Evolutionary conservation across 192 early-diverging fungal genomes (phyloP).

Genomic region (Rhizoclosmatium sp.): DNA sequence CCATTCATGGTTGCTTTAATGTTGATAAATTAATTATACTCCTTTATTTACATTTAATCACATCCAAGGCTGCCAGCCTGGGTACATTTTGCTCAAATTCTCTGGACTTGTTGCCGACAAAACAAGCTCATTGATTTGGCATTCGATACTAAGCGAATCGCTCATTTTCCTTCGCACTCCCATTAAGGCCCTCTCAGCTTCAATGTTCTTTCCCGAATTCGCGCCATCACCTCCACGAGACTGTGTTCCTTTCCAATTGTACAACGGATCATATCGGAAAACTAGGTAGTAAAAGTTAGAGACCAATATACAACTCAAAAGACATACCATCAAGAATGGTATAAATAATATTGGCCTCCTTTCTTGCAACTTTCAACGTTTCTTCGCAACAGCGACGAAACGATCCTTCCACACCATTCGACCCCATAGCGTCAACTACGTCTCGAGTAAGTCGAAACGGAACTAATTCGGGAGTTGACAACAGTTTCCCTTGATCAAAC

Average conservation of each 20-base stretch:
- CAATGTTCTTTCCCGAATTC: constrained; percentile 59
- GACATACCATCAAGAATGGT: constrained; percentile 76
- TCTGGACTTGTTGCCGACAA: constrained; percentile 67
- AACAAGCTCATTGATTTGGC: constrained; percentile 77
- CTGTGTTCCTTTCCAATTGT: constrained; percentile 65
- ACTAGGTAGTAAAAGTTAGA: constrained; percentile 47
- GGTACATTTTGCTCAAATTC: constrained; percentile 70
- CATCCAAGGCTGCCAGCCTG: constrained; percentile 47
- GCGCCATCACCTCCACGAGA: constrained; percentile 28
- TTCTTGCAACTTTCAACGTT: constrained; percentile 78
- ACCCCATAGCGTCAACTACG: constrained; percentile 87
- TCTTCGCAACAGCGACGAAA: constrained; percentile 83
- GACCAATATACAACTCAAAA: neutral
- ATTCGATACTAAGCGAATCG: constrained; percentile 67
- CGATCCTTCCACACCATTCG: constrained; percentile 79
- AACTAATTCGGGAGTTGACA: constrained; percentile 88
- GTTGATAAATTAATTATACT: too few relatives aligned
- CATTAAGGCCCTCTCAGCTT: constrained; percentile 72
- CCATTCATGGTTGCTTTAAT: constrained; percentile 42
- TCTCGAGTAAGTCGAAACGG: constrained; percentile 93
- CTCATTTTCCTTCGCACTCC: constrained; percentile 70
- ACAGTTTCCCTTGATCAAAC: constrained; percentile 90
- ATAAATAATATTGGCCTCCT: constrained; percentile 80
- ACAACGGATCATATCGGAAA: constrained; percentile 91
- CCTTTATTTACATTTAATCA: too few relatives aligned